phyloP scores from a whole-genome alignment of 2,329 filamentous ascomycete genomes.

The Fusarium citri region DNA sequence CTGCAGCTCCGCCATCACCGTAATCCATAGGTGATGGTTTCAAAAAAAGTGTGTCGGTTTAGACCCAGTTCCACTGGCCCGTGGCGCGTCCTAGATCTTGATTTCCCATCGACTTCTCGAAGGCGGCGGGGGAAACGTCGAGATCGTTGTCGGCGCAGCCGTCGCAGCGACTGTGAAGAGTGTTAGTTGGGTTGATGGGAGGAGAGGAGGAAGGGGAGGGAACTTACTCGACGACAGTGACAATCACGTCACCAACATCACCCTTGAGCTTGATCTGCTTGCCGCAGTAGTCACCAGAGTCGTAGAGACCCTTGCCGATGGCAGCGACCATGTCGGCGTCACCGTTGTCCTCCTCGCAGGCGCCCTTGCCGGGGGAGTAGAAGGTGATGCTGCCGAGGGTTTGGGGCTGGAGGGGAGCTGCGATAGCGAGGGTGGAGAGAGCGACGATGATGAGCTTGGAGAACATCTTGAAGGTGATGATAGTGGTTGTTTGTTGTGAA shows the following conservation, averaged over 20 bases:
- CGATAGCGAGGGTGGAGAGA: conserved; percentile 35
- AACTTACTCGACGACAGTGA: conserved; percentile 71
- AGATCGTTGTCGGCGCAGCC: conserved; percentile 61
- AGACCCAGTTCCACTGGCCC: conserved; percentile 21
- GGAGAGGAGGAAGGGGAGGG: no score
- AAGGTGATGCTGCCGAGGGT: conserved; percentile 55
- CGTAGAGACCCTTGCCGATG: conserved; percentile 75
- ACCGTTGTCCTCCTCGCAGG: conserved; percentile 71
- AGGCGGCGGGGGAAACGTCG: conserved; percentile 61
- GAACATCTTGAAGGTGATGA: conserved; percentile 37
- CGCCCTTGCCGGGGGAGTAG: conserved; percentile 73
- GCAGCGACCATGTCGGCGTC: conserved; percentile 71
- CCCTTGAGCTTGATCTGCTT: conserved; percentile 71
- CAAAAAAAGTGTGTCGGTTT: conserved; percentile 6
- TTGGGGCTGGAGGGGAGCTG: conserved; percentile 16
- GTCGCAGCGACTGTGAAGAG: conserved; percentile 60
- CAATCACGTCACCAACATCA: conserved; percentile 60
- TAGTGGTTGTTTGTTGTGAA: not conserved
- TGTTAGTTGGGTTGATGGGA: not conserved
- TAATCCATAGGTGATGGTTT: not conserved
- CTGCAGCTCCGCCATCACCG: not conserved
- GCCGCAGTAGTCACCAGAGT: conserved; percentile 70
- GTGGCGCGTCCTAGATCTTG: conserved; percentile 34
- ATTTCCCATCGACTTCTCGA: conserved; percentile 56
- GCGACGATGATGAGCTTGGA: conserved; percentile 36